Conservation (phyloP, 306 rosid species). For the Prunus campanulata region DNA sequence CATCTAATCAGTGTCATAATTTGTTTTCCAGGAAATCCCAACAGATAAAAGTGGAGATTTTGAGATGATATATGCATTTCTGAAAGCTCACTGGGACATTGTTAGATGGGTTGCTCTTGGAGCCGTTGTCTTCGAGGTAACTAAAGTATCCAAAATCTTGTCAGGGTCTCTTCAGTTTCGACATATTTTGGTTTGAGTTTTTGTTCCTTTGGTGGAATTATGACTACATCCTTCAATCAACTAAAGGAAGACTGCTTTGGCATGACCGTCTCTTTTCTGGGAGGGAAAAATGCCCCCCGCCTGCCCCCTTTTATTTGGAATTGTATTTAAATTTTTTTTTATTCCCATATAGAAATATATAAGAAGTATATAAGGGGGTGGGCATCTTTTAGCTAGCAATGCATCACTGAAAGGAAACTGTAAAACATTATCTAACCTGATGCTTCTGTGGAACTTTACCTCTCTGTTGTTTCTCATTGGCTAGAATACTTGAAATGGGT, state of each 20-base stretch:
- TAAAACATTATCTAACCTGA: not conserved
- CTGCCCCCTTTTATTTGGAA: not conserved
- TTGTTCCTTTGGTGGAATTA: not conserved
- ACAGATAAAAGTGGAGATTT: slow-evolving; percentile 75
- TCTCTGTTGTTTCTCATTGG: not conserved
- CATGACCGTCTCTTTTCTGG: not conserved
- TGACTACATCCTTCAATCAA: not conserved
- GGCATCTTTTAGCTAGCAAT: not conserved
- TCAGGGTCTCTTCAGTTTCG: not conserved
- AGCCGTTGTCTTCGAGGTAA: slow-evolving; percentile 80
- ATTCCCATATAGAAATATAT: not conserved
- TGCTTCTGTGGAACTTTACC: not conserved
- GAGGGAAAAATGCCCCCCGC: not conserved
- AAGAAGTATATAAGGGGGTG: not conserved
- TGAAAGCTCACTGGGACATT: slow-evolving; percentile 65
- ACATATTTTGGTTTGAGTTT: not conserved
- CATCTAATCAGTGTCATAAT: slow-evolving; percentile 25
- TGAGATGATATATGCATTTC: slow-evolving; percentile 59
- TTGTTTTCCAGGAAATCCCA: slow-evolving; percentile 66
- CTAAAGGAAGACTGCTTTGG: not conserved
- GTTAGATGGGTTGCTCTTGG: slow-evolving; percentile 89
- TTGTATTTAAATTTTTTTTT: not conserved
- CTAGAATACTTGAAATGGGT: not conserved
- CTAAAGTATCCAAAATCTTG: not conserved
- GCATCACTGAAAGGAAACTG: not conserved